phyloP scores from a whole-genome alignment of 2,329 filamentous ascomycete genomes.

The Alternaria sp. region DNA sequence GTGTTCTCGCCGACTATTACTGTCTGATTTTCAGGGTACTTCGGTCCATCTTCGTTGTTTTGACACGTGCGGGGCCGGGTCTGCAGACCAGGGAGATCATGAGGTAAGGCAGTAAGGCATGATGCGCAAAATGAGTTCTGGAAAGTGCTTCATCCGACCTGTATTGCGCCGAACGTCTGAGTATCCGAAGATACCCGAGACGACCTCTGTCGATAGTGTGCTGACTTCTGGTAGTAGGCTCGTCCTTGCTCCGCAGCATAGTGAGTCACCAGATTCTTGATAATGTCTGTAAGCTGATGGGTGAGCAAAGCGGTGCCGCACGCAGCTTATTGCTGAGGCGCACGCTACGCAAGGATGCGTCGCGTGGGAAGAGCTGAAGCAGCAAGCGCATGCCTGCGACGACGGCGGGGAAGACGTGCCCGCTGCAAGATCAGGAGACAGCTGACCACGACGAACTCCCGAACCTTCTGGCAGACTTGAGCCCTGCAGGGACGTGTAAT shows the following conservation, averaged over 20 bases:
- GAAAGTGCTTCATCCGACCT: not conserved
- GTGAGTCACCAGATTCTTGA: not conserved
- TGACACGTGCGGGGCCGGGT: slow-evolving; percentile 5
- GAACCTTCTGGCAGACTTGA: not conserved
- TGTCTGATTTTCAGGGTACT: slow-evolving; percentile 3
- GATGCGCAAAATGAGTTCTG: not conserved
- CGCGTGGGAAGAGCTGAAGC: slow-evolving; percentile 1
- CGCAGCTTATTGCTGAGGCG: not conserved
- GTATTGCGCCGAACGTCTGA: not conserved
- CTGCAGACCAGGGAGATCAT: not conserved
- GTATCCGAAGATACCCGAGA: not conserved
- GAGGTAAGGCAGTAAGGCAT: not conserved
- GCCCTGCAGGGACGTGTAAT: slow-evolving; percentile 3
- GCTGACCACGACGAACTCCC: slow-evolving; percentile 1
- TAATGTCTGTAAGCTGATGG: not conserved
- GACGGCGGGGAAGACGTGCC: slow-evolving; percentile 1
- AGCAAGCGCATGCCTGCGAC: not conserved
- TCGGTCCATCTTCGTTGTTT: not conserved
- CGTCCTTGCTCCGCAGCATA: not conserved
- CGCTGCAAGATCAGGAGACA: slow-evolving; percentile 7
- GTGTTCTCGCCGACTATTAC: not conserved
- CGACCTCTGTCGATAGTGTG: not conserved
- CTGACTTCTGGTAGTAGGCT: not conserved
- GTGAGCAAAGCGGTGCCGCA: not conserved
- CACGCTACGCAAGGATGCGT: not conserved